A percentile compares a stretch with the other conserved stretches of the same genome.
phyloP scores from a whole-genome alignment of 495 filamentous ascomycete species.

The Neurospora sp. region DNA sequence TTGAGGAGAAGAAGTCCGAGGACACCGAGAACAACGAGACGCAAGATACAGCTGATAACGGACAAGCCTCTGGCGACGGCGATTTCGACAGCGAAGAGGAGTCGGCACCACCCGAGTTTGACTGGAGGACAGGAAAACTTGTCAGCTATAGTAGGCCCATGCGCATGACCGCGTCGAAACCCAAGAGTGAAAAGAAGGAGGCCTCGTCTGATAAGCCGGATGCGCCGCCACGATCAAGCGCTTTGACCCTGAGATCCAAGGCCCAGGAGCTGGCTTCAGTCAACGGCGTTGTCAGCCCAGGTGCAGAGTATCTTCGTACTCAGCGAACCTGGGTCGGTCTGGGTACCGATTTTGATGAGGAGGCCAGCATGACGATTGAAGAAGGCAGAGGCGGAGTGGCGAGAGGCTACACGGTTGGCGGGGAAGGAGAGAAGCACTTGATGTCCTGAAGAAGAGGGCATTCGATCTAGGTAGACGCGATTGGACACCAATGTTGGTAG shows the following conservation, averaged over 20 bases:
- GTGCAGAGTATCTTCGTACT: constrained; percentile 73
- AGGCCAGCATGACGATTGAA: constrained; percentile 58
- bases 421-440: constrained; percentile 21
- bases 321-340: constrained; percentile 87
- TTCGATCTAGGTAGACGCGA: neutral
- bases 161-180: constrained; percentile 19
- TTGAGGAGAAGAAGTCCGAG: neutral
- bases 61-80: constrained; percentile 6
- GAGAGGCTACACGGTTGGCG: constrained; percentile 76
- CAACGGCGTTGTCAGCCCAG: constrained; percentile 77
- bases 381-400: constrained; percentile 85
- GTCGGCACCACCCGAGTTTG: constrained; percentile 74
- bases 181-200: constrained; percentile 7
- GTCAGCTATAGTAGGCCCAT: constrained; percentile 78
- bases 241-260: constrained; percentile 52
- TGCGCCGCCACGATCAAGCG: constrained; percentile 15
- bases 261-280: constrained; percentile 59
- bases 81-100: constrained; percentile 29
- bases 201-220: neutral
- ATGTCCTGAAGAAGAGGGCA: neutral
- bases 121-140: constrained; percentile 79
- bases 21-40: constrained; percentile 6
- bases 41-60: constrained; percentile 8
- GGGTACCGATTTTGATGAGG: constrained; percentile 71
- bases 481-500: neutral